Evolutionary conservation across 2,329 filamentous ascomycete species (phyloP).

Genomic region (Aspergillus versicolor): DNA sequence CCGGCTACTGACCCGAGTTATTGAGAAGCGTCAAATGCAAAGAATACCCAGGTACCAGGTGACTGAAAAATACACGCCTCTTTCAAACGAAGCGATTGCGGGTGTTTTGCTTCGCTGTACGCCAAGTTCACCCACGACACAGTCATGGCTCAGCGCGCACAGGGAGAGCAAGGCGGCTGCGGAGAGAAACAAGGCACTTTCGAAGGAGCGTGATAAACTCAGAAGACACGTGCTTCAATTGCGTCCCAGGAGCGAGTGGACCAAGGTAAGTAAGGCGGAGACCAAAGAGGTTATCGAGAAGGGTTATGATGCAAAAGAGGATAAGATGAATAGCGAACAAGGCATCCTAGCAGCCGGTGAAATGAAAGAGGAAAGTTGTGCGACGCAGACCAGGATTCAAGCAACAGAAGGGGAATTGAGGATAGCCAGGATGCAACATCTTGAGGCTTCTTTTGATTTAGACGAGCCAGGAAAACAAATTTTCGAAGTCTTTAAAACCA

Average conservation of each 20-base stretch:
- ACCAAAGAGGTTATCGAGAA: neutral
- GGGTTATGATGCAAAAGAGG: too few species aligned
- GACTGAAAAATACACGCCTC: neutral
- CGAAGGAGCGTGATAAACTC: slow-evolving; percentile 7
- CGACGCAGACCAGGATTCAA: neutral
- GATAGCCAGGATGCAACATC: neutral
- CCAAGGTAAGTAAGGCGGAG: neutral
- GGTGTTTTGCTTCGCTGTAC: slow-evolving; percentile 18
- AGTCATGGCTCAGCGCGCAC: slow-evolving; percentile 22
- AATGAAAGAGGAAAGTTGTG: neutral
- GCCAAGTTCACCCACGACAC: slow-evolving; percentile 18
- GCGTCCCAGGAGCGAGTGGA: slow-evolving; percentile 6
- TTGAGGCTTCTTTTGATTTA: neutral
- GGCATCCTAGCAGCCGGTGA: neutral
- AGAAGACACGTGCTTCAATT: slow-evolving; percentile 11
- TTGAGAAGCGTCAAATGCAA: neutral
- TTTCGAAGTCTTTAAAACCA: neutral
- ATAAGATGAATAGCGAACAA: slow-evolving; percentile 1
- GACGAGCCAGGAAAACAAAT: neutral
- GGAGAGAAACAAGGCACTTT: neutral
- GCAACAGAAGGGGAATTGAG: neutral
- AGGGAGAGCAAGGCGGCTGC: slow-evolving; percentile 8
- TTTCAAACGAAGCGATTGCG: slow-evolving; percentile 19
- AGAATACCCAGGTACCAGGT: slow-evolving; percentile 7
- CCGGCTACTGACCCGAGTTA: neutral